Evolutionary conservation across 78 protist species (phyloP).

Genomic region (Guillardia theta): DNA sequence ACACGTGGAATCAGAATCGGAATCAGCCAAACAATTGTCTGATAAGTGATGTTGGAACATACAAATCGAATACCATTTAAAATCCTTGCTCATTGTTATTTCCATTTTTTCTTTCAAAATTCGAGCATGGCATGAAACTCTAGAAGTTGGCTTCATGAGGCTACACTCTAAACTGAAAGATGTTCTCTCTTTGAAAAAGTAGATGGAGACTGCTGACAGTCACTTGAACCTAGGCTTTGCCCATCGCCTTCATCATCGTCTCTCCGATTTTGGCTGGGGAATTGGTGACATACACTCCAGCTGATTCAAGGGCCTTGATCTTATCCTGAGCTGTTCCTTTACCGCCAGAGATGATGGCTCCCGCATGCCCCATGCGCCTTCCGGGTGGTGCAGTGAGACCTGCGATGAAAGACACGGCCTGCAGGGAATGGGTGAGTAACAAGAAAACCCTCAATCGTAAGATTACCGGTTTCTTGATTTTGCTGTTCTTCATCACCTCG

Average conservation of each 20-base stretch:
- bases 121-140: no score
- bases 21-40: no score
- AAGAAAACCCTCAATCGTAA: not conserved
- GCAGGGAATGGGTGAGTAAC: not conserved
- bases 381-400: slow-evolving; percentile 98
- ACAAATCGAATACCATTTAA: no score
- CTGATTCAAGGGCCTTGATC: slow-evolving; percentile 78
- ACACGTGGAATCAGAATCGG: no score
- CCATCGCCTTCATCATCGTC: slow-evolving; percentile 70
- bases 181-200: no score
- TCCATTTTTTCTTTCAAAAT: no score
- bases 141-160: no score
- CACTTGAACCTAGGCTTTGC: slow-evolving; percentile 5
- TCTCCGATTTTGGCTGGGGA: slow-evolving; percentile 91
- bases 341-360: slow-evolving; percentile 98
- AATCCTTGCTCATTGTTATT: no score
- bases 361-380: slow-evolving; percentile 98
- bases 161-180: no score
- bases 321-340: slow-evolving; percentile 94
- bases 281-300: slow-evolving; percentile 74
- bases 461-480: slow-evolving; percentile 82
- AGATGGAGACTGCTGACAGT: no score
- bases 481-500: slow-evolving; percentile 76
- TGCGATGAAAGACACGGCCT: slow-evolving; percentile 86
- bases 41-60: no score